Base-by-base conservation (phyloP, 2,329 filamentous ascomycete genomes). In the Beauveria australis region DNA sequence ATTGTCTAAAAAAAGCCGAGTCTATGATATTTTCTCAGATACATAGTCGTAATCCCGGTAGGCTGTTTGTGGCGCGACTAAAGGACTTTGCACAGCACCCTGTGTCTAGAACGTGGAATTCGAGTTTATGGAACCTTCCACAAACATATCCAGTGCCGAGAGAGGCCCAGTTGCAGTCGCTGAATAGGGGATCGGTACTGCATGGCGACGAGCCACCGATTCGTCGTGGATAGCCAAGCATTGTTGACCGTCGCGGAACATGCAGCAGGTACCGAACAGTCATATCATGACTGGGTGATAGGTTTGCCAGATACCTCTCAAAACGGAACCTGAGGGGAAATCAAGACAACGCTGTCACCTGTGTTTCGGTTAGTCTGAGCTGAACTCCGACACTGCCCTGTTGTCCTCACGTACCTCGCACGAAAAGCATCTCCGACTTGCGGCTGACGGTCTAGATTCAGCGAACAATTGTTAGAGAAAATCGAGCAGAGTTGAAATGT, bases 391-490 rank as follows among this genome's bases (percentile, higher is more conserved):
- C 24, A 16, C 8, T 24, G 22, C n/a, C 10, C 2, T 22, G 22
- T 6, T n/a, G 12, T 44, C 6, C 9, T 51, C n/a, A 74, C 82
- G 64, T 77, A 93, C 92, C 93, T 89, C 94, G 82, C 62, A 99
- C 93, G 73, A 99, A 99, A 22, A 99, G 79, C 94, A 99, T 99
- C 73, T 97, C 94, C 48, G 92, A 95, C 75, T 97, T 95, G 77
- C 96, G 96, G 78, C 93, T 96, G 64, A 94, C 86, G 16, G 92
- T 96, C 89, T 96, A 30, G 22, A 49, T 44, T 3, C n/a, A 24
- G 22, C 18, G 30, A 16, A 53, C 12, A 9, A 16, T 14, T 3
- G 12, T 56, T 24, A 56, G 43, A 9, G 5, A 6, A 16, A 22
- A 1, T 7, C 22, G 12, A 16, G 18, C 8, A 24, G 4, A 2